These are phyloP conservation scores for Noccaea bulbosa DNA, from an alignment of 345 rosid genomes.

Conservation along the genomic window DNA sequence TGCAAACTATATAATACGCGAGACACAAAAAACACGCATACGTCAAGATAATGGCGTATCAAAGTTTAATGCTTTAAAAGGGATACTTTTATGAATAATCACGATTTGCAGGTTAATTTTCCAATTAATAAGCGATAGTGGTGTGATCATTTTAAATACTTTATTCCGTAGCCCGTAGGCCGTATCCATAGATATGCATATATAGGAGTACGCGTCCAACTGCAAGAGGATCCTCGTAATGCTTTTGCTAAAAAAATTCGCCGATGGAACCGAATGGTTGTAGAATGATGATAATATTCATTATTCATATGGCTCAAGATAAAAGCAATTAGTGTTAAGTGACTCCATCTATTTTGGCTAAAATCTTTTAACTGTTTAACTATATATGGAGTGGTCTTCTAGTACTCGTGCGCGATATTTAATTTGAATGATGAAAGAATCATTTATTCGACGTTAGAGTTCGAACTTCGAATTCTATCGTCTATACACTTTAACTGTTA, in stretches of 20 bases:
- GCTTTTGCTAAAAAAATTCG: too few species aligned
- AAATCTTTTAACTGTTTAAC: too few species aligned
- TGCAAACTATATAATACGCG: not conserved
- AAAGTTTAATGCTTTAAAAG: not conserved
- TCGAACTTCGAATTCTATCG: too few species aligned
- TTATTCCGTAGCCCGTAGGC: slow-evolving; percentile 12
- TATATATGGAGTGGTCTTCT: too few species aligned
- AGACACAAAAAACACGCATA: not conserved
- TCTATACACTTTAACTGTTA: too few species aligned
- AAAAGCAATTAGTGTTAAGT: not conserved
- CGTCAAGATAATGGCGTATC: slow-evolving; percentile 24
- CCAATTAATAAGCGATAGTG: not conserved
- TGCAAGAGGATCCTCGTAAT: not conserved
- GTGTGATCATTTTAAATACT: slow-evolving; percentile 1
- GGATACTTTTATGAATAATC: not conserved
- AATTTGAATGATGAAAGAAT: too few species aligned
- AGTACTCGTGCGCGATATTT: too few species aligned
- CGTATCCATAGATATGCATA: slow-evolving; percentile 17
- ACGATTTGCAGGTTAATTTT: not conserved
- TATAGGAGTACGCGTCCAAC: not conserved
- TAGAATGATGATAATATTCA: not conserved
- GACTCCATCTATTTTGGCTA: too few species aligned
- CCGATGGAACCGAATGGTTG: not conserved
- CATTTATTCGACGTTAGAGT: too few species aligned
- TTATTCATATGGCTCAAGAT: slow-evolving; percentile 1